Percentiles rank a stretch among this genome's conserved stretches.
Conservation (phyloP, 2,329 filamentous ascomycete genomes). For the Epichloe brachyelytri region DNA sequence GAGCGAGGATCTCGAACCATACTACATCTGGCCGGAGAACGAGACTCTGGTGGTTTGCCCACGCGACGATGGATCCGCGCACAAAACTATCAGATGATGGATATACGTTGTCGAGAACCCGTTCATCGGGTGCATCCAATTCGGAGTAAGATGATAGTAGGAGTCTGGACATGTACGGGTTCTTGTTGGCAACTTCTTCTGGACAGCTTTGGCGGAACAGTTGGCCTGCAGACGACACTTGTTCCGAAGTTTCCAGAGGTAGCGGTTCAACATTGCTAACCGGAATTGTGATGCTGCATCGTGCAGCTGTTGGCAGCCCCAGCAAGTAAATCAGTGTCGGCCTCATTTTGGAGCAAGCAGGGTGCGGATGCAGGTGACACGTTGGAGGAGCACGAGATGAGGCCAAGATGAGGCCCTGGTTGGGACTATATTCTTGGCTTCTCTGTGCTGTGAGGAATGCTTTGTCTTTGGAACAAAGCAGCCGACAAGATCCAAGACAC, state of each 20-base stretch:
- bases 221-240: conserved; percentile 16
- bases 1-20: conserved; percentile 40
- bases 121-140: conserved; percentile 6
- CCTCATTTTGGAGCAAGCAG: conserved; percentile 1
- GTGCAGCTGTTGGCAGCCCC: conserved; percentile 3
- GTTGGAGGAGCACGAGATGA: background rate
- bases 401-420: background rate
- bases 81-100: conserved; percentile 28
- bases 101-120: conserved; percentile 12
- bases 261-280: conserved; percentile 16
- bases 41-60: conserved; percentile 36
- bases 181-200: conserved; percentile 15
- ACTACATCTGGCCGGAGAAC: conserved; percentile 39
- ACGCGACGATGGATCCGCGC: conserved; percentile 31
- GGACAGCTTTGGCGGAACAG: conserved; percentile 21
- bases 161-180: conserved; percentile 13
- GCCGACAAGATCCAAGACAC: no score
- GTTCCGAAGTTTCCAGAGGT: conserved; percentile 10
- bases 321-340: background rate
- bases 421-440: background rate
- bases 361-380: background rate
- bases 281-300: conserved; percentile 11
- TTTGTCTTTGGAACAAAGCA: background rate
- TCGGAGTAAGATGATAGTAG: conserved; percentile 18
- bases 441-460: background rate